Evolutionary conservation across 2,329 filamentous ascomycete species (phyloP).

Genomic region (Malbranchea zuffiana): DNA sequence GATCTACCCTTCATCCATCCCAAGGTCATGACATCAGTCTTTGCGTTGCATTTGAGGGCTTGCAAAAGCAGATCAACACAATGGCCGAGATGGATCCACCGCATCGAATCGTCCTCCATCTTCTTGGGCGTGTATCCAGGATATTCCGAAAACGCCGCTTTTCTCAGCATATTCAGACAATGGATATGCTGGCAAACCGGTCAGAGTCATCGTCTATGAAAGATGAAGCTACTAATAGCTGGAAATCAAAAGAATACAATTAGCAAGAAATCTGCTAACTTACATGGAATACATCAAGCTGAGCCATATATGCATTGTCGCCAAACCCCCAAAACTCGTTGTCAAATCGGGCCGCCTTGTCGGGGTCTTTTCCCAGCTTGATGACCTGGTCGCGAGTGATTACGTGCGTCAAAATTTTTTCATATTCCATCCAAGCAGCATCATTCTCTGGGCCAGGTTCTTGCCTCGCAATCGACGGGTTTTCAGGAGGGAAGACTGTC

Average conservation of each 20-base stretch:
- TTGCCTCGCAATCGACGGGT: slow-evolving; percentile 19
- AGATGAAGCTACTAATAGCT: too few relatives aligned
- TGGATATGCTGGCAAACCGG: slow-evolving; percentile 19
- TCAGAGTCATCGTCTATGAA: background rate
- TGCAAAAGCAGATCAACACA: slow-evolving; percentile 29
- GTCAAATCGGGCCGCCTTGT: slow-evolving; percentile 12
- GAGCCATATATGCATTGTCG: slow-evolving; percentile 24
- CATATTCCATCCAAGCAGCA: slow-evolving; percentile 23
- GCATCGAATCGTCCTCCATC: slow-evolving; percentile 6
- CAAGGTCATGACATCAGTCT: slow-evolving; percentile 24
- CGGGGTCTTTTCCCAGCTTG: slow-evolving; percentile 25
- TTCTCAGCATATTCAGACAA: slow-evolving; percentile 29
- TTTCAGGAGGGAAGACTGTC: slow-evolving; percentile 18
- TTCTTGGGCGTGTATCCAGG: slow-evolving; percentile 14
- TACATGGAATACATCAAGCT: slow-evolving; percentile 32
- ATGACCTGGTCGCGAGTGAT: slow-evolving; percentile 21
- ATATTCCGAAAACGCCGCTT: slow-evolving; percentile 16
- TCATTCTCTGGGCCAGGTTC: slow-evolving; percentile 23
- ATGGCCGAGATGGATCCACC: slow-evolving; percentile 25
- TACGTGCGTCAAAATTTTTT: slow-evolving; percentile 17
- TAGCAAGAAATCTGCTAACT: background rate
- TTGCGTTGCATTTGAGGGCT: slow-evolving; percentile 25
- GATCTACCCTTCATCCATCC: slow-evolving; percentile 25
- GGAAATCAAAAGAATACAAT: background rate
- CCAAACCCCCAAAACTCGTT: slow-evolving; percentile 24